Evolutionary conservation across 257 asterid genomes (phyloP).

Genomic region (Plantago ovata): DNA sequence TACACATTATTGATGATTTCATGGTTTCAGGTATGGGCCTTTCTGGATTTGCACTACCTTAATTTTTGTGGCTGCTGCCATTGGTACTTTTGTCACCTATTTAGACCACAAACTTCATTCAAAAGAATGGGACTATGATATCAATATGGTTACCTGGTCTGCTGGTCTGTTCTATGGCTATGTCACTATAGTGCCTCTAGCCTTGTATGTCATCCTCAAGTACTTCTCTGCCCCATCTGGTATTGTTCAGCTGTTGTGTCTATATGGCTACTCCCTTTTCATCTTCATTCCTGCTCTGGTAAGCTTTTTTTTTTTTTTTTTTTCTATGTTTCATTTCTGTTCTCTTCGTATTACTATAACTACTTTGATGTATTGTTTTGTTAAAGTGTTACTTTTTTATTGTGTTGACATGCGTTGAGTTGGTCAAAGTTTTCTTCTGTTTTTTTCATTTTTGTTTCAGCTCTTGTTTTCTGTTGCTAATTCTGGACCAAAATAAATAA

Average conservation of each 20-base stretch:
- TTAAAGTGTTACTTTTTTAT: too few relatives aligned
- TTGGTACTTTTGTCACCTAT: constrained; percentile 92
- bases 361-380: neutral
- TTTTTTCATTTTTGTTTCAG: neutral
- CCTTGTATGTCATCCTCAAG: constrained; percentile 76
- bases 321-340: neutral
- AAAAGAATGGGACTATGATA: constrained; percentile 86
- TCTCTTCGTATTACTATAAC: neutral
- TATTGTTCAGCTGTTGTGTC: constrained; percentile 81
- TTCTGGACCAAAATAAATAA: too few relatives aligned
- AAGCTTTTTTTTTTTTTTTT: constrained; percentile 28
- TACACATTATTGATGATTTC: neutral
- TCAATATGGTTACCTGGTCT: constrained; percentile 88
- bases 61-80: constrained; percentile 94
- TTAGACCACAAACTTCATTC: constrained; percentile 78
- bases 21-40: constrained; percentile 76
- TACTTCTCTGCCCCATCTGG: constrained; percentile 97
- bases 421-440: constrained; percentile 1
- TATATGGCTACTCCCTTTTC: constrained; percentile 91
- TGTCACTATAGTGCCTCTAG: constrained; percentile 71
- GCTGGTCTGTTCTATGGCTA: constrained; percentile 96
- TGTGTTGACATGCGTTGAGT: constrained; percentile 5
- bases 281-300: constrained; percentile 98
- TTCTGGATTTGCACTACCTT: constrained; percentile 98
- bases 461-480: too few relatives aligned